Evolutionary conservation across 1,284 basidiomycete species (phyloP).

Genomic region (Trametes sp.): DNA sequence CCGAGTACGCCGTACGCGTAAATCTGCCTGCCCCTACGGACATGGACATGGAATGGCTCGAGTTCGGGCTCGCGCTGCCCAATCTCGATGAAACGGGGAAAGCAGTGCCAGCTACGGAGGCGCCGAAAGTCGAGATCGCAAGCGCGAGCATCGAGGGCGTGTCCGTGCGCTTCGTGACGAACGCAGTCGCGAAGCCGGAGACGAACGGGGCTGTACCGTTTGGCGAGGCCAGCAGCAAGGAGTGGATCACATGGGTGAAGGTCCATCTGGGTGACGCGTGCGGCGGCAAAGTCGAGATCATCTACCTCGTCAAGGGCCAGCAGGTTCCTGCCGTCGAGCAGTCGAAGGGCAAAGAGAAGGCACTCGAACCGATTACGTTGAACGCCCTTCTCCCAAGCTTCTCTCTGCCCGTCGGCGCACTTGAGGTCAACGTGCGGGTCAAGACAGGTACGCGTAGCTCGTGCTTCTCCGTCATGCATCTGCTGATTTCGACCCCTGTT

Average conservation of each 20-base stretch:
- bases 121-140: conserved; percentile 60
- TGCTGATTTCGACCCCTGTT: conserved; percentile 1
- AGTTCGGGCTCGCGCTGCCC: conserved; percentile 72
- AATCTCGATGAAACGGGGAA: conserved; percentile 8
- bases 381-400: conserved; percentile 73
- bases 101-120: conserved; percentile 22
- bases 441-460: conserved; percentile 53
- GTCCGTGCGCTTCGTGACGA: conserved; percentile 65
- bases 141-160: conserved; percentile 69
- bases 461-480: not conserved
- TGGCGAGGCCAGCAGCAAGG: conserved; percentile 57
- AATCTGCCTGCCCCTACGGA: conserved; percentile 63
- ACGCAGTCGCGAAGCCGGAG: conserved; percentile 49
- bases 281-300: conserved; percentile 63
- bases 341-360: conserved; percentile 34
- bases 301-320: conserved; percentile 62
- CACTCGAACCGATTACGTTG: conserved; percentile 45
- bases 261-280: conserved; percentile 60
- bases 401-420: conserved; percentile 64
- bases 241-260: conserved; percentile 72
- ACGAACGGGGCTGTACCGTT: conserved; percentile 50
- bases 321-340: conserved; percentile 14
- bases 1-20: conserved; percentile 66
- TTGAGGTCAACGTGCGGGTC: conserved; percentile 66
- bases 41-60: conserved; percentile 70